Evolutionary conservation across 352 stramenopile species (phyloP).

Genomic region (Sclerospora graminicola): DNA sequence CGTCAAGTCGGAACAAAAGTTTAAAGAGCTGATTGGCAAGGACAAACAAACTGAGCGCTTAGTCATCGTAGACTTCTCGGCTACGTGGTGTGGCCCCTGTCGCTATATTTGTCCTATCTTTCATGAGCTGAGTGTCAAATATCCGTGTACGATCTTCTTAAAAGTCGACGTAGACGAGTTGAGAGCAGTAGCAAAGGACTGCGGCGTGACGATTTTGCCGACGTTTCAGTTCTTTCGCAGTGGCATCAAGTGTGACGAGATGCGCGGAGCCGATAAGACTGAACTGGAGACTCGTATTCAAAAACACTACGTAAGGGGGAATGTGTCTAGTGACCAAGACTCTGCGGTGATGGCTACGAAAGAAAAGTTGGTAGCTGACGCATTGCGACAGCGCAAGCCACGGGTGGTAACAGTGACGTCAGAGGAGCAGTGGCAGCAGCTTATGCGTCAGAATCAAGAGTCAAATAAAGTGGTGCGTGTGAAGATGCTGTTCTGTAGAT

Average conservation of each 20-base stretch:
- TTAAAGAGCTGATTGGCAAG: conserved; percentile 58
- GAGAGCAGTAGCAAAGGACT: conserved; percentile 28
- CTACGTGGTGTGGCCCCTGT: conserved; percentile 84
- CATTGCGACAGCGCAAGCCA: conserved; percentile 51
- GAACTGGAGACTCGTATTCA: conserved; percentile 46
- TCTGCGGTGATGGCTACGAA: not conserved
- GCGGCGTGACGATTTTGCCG: conserved; percentile 87
- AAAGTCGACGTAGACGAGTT: conserved; percentile 87
- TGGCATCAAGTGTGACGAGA: conserved; percentile 81
- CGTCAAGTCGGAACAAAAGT: conserved; percentile 60
- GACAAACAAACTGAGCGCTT: conserved; percentile 52
- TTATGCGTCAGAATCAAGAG: conserved; percentile 30
- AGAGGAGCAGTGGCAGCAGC: conserved; percentile 26
- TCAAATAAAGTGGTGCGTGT: conserved; percentile 26
- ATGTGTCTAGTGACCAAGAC: conserved; percentile 53
- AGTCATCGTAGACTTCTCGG: conserved; percentile 83
- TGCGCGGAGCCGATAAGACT: conserved; percentile 73
- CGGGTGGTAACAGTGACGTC: conserved; percentile 35
- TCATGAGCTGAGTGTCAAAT: conserved; percentile 81
- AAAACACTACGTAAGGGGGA: conserved; percentile 71
- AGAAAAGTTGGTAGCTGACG: conserved; percentile 1
- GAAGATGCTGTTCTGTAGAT: conserved; percentile 3
- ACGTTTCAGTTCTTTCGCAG: conserved; percentile 94
- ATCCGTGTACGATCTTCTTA: conserved; percentile 76
- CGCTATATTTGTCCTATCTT: conserved; percentile 79